These are phyloP conservation scores for Casuarina equisetifolia DNA, from an alignment of 306 rosid species.

Conservation along the genomic window DNA sequence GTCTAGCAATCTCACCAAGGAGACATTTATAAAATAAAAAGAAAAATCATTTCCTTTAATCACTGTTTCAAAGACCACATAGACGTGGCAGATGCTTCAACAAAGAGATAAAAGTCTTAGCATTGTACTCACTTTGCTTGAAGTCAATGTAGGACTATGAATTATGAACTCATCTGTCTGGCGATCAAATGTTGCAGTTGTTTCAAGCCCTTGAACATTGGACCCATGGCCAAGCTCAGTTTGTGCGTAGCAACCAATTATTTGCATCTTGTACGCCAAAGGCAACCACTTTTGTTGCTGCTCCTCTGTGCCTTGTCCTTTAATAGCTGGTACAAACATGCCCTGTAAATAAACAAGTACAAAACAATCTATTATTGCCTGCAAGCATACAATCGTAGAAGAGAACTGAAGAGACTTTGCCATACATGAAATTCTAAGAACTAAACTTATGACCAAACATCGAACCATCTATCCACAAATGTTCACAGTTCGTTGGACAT, in stretches of 20 bases:
- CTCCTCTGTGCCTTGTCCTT: conserved; percentile 90
- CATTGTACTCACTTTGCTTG: conserved; percentile 77
- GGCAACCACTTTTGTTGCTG: conserved; percentile 93
- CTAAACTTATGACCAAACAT: conserved; percentile 6
- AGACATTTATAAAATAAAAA: background rate
- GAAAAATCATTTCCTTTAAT: background rate
- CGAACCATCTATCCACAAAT: background rate
- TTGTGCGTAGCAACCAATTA: conserved; percentile 98
- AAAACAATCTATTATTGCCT: conserved; percentile 16
- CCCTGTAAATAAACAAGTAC: conserved; percentile 50
- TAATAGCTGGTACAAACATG: conserved; percentile 87
- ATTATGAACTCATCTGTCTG: conserved; percentile 78
- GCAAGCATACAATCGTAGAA: background rate
- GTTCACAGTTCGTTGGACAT: background rate
- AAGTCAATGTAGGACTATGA: conserved; percentile 90
- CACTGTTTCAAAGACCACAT: conserved; percentile 12
- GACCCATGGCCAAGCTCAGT: conserved; percentile 99
- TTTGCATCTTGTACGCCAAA: conserved; percentile 84
- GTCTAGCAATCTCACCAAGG: conserved; percentile 15
- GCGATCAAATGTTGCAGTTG: conserved; percentile 93
- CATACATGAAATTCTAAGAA: conserved; percentile 4
- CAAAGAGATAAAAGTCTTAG: conserved; percentile 1
- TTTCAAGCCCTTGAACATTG: conserved; percentile 97
- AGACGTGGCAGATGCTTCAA: background rate
- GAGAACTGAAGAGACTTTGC: background rate